phyloP scores from a whole-genome alignment of 2,329 filamentous ascomycete species.

The Ceratocystis destructans region DNA sequence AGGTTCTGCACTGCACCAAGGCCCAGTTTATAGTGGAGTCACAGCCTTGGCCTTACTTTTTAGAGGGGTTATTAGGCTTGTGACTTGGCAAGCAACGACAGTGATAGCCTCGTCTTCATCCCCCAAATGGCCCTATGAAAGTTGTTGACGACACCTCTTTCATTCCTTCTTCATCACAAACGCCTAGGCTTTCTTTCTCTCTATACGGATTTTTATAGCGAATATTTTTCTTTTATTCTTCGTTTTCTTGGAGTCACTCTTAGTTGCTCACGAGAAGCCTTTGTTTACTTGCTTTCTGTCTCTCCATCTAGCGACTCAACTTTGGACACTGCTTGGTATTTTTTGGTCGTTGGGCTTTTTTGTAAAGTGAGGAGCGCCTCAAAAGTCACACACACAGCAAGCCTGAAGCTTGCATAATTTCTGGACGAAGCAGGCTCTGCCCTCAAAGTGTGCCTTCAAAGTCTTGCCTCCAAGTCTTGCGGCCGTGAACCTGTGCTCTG shows the following conservation, averaged over 20 bases:
- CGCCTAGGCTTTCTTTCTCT: not conserved
- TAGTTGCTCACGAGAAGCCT: not conserved
- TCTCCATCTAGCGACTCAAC: too few species aligned
- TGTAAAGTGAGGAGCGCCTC: not conserved
- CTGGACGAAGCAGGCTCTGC: too few species aligned
- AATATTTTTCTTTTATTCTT: not conserved
- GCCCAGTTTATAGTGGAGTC: not conserved
- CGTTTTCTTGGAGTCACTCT: not conserved
- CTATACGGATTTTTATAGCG: not conserved
- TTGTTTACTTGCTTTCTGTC: too few species aligned
- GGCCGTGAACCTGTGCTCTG: too few species aligned
- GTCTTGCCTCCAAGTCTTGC: too few species aligned
- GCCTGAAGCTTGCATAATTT: not conserved
- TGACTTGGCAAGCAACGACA: not conserved
- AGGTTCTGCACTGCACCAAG: not conserved
- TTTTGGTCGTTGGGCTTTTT: not conserved
- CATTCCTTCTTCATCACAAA: not conserved
- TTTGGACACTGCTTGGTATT: not conserved
- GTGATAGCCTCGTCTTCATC: not conserved
- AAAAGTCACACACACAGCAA: not conserved
- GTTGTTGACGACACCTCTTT: not conserved
- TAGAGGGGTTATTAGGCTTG: not conserved
- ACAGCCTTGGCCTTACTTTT: not conserved
- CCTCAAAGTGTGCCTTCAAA: too few species aligned
- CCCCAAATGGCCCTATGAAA: too few species aligned